Percentiles rank a stretch among this genome's conserved stretches.
phyloP scores from a whole-genome alignment of 2,329 filamentous ascomycete species.

The Penicillium concentricum region DNA sequence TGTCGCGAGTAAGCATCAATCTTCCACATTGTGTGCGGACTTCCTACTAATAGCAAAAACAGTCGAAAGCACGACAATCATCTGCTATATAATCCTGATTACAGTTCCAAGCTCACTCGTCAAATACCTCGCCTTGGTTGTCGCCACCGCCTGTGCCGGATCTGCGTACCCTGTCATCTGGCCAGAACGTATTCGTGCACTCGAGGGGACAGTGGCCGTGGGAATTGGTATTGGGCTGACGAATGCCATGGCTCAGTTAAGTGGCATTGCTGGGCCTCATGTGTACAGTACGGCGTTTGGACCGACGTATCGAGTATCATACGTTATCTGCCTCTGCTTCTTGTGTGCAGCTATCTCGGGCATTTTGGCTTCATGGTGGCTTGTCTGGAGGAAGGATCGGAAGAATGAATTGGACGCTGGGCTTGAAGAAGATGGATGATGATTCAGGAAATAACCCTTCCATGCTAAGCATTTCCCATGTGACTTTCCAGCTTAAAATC shows the following conservation, averaged over 20 bases:
- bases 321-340: slow-evolving; percentile 38
- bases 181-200: slow-evolving; percentile 45
- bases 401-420: slow-evolving; percentile 1
- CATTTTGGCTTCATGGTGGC: slow-evolving; percentile 26
- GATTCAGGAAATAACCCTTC: neutral
- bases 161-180: slow-evolving; percentile 47
- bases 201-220: slow-evolving; percentile 42
- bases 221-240: slow-evolving; percentile 45
- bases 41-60: slow-evolving; percentile 10
- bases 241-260: slow-evolving; percentile 46
- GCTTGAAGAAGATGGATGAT: neutral
- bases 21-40: too few relatives aligned
- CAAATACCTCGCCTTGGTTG: slow-evolving; percentile 39
- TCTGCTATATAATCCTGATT: slow-evolving; percentile 43
- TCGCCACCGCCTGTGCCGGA: slow-evolving; percentile 38
- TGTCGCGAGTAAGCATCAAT: slow-evolving; percentile 35
- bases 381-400: slow-evolving; percentile 23
- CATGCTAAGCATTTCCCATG: too few relatives aligned
- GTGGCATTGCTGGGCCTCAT: slow-evolving; percentile 44
- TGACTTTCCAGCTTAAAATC: too few relatives aligned
- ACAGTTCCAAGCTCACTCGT: slow-evolving; percentile 35
- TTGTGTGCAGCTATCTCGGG: slow-evolving; percentile 30
- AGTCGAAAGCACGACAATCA: slow-evolving; percentile 39
- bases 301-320: slow-evolving; percentile 38
- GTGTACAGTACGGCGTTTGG: slow-evolving; percentile 44